Evolutionary conservation across 441 rosid species (phyloP), one percentile per base, ranked within the genome.

Genomic region (Capsella rubella): DNA sequence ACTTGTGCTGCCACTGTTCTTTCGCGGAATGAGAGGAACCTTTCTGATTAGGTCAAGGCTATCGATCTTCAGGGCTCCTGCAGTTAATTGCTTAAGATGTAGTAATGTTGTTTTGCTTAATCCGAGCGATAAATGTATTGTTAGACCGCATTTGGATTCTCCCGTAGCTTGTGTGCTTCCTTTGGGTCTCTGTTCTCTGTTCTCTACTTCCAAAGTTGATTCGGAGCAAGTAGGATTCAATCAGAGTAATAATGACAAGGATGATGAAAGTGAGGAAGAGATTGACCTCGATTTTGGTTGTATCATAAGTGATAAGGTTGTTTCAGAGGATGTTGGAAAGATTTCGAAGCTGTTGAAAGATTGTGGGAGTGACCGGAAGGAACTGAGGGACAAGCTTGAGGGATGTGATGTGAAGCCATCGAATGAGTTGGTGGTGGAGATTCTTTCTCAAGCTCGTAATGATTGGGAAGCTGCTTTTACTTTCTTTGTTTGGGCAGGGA

Each of bases 391-490:
- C 65, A 84, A 76, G 86, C 87, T 91, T 67, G 92, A 87, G 79
- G 79, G 80, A 32, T 90, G 87, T 78, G 81, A 75, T 21, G 75
- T 87, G 70, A 78, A 71, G 71, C 87, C 79, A 21, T 78, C 93
- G 12, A 81, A 83, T 16, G 91, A 83, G 79, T 69, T 90, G 79
- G 94, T 91, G 21, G 77, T 78, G 5, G 88, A 91, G 82, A 85
- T 93, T 68, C 88, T 95, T 42, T 90, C 96, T 50, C 81, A 83
- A 75, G 80, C 85, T 72, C 86, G 92, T 37, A 86, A 87, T 62
- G 90, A 91, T 72, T 95, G 98, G 98, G 93, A 87, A 78, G 85
- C 86, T 11, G 90, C 97, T 1, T 91, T 91, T 79, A 87, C 92
- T 40, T 93, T 95, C 90, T 90, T 93, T 70, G 50, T 90, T 29